Conservation (phyloP, 257 asterid genomes). For the Capsicum baccatum region DNA sequence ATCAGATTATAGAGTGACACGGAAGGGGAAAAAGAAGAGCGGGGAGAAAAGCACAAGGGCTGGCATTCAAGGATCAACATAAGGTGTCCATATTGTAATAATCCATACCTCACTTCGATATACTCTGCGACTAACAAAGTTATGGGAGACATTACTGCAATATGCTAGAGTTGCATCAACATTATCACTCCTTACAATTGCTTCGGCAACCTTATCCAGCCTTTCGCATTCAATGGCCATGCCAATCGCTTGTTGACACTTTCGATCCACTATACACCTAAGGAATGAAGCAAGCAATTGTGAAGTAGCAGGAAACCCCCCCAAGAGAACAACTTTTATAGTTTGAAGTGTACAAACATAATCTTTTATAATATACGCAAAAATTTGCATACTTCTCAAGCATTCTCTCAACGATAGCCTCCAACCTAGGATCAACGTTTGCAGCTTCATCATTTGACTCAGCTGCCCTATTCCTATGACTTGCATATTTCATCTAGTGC, state of each 20-base stretch:
- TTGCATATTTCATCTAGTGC: constrained; percentile 92
- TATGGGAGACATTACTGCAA: constrained; percentile 80
- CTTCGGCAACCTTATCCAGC: constrained; percentile 87
- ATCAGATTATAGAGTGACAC: constrained; percentile 19
- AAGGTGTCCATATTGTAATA: constrained; percentile 2
- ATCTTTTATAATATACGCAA: background rate
- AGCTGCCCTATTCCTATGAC: constrained; percentile 76
- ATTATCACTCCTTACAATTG: constrained; percentile 73
- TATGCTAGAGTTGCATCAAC: constrained; percentile 73
- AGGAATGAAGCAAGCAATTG: constrained; percentile 26
- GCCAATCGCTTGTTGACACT: constrained; percentile 91
- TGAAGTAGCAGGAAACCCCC: constrained; percentile 17
- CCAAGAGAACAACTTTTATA: constrained; percentile 2
- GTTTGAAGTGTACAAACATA: constrained; percentile 3
- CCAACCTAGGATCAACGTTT: constrained; percentile 79
- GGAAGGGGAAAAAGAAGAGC: background rate
- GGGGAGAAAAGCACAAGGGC: background rate
- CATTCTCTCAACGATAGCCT: constrained; percentile 92
- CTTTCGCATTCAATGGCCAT: constrained; percentile 91
- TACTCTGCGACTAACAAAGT: constrained; percentile 77
- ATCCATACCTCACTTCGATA: constrained; percentile 77
- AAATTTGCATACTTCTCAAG: constrained; percentile 78
- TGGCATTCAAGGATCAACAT: background rate
- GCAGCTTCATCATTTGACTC: constrained; percentile 66
- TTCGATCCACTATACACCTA: constrained; percentile 85